Percentiles rank a stretch among this genome's conserved stretches.
These are phyloP conservation scores for Auriscalpium vulgare DNA, from an alignment of 768 basidiomycete genomes.

Conservation along the genomic window DNA sequence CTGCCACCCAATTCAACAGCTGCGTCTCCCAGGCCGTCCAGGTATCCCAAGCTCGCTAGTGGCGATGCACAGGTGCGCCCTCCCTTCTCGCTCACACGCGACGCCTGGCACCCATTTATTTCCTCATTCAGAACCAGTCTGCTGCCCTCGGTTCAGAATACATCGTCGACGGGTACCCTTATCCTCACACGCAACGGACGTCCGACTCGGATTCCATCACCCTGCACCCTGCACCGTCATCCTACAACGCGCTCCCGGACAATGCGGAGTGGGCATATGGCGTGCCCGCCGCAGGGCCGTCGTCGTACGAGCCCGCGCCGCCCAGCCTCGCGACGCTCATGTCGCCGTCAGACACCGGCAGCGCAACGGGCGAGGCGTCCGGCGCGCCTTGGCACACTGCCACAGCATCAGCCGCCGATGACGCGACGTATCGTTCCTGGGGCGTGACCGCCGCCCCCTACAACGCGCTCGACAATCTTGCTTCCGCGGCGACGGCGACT, in stretches of 20 bases:
- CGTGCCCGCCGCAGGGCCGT: slow-evolving; percentile 3
- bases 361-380: too few relatives aligned
- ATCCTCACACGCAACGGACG: slow-evolving; percentile 1
- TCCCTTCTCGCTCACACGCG: background rate
- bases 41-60: slow-evolving; percentile 5
- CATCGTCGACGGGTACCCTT: slow-evolving; percentile 2
- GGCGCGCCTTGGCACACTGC: background rate
- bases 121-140: background rate
- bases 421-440: too few relatives aligned
- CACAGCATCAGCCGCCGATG: background rate
- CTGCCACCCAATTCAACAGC: slow-evolving; percentile 14
- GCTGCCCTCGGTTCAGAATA: slow-evolving; percentile 2
- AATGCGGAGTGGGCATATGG: slow-evolving; percentile 7
- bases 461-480: too few relatives aligned
- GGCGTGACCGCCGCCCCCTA: too few relatives aligned
- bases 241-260: slow-evolving; percentile 3
- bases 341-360: background rate
- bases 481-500: too few relatives aligned
- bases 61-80: slow-evolving; percentile 3
- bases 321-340: slow-evolving; percentile 3
- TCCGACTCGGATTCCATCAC: slow-evolving; percentile 8
- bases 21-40: slow-evolving; percentile 16
- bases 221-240: slow-evolving; percentile 3
- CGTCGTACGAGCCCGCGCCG: slow-evolving; percentile 4
- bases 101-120: too few relatives aligned